A percentile compares a stretch with the other conserved stretches of the same genome.
Evolutionary conservation across 2,329 filamentous ascomycete genomes (phyloP).

Genomic region (Ophiostoma populinum): DNA sequence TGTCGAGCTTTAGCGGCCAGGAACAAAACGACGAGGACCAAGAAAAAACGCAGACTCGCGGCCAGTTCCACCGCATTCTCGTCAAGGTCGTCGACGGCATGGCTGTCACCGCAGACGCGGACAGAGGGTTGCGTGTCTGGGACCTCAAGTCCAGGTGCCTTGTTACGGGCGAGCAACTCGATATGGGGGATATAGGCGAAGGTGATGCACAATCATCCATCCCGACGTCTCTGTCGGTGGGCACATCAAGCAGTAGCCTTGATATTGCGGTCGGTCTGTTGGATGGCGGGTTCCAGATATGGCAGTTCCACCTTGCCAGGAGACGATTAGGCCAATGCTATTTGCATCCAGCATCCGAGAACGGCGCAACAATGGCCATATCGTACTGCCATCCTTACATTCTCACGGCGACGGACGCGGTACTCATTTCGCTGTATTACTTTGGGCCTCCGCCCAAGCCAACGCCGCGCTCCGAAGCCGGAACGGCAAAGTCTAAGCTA

Average conservation of each 20-base stretch:
- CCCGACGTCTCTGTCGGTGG: conserved; percentile 51
- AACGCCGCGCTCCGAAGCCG: not conserved
- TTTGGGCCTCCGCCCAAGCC: conserved; percentile 22
- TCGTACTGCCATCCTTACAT: conserved; percentile 61
- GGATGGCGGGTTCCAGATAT: conserved; percentile 56
- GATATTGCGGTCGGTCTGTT: conserved; percentile 53
- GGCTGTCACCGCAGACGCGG: conserved; percentile 57
- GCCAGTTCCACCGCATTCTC: conserved; percentile 32
- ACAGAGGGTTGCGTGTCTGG: conserved; percentile 63
- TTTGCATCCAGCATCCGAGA: conserved; percentile 42
- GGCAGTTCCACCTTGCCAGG: conserved; percentile 33
- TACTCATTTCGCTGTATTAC: conserved; percentile 60
- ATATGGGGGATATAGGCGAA: not conserved
- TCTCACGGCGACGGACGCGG: conserved; percentile 58
- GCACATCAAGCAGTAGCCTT: conserved; percentile 30
- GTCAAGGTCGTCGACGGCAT: conserved; percentile 63
- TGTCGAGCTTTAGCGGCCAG: conserved; percentile 20
- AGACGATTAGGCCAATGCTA: conserved; percentile 32
- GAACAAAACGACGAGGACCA: conserved; percentile 11
- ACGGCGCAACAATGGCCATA: conserved; percentile 50
- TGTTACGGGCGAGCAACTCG: conserved; percentile 31
- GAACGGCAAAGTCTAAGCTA: not conserved
- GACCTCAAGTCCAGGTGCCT: conserved; percentile 45
- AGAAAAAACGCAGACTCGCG: conserved; percentile 13
- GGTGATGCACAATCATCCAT: conserved; percentile 7